Evolutionary conservation across 2,329 filamentous ascomycete genomes (phyloP).

Genomic region (Simplicillium aogashimaense): DNA sequence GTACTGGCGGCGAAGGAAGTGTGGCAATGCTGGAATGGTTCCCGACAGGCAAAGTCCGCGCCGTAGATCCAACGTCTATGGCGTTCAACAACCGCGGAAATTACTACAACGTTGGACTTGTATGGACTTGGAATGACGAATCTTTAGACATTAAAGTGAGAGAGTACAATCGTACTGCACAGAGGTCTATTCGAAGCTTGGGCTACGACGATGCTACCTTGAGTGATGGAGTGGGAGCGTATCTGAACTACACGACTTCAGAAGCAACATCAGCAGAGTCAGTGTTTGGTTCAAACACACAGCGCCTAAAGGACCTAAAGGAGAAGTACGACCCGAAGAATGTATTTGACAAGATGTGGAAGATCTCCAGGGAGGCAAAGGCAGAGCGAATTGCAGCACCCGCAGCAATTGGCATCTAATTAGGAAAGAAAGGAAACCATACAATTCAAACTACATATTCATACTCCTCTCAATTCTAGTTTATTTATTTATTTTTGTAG

Average conservation of each 20-base stretch:
- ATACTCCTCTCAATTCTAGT: too few species aligned
- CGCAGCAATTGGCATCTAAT: too few species aligned
- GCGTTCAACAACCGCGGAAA: slow-evolving; percentile 33
- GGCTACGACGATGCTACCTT: slow-evolving; percentile 13
- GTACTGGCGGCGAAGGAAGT: slow-evolving; percentile 10
- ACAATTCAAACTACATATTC: too few species aligned
- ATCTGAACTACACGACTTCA: too few species aligned
- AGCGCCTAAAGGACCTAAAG: slow-evolving; percentile 20
- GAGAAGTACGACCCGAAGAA: slow-evolving; percentile 21
- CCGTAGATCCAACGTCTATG: slow-evolving; percentile 23
- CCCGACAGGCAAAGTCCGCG: slow-evolving; percentile 26
- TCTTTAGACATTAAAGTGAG: slow-evolving; percentile 25
- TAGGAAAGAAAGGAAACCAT: too few species aligned
- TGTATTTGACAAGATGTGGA: slow-evolving; percentile 18
- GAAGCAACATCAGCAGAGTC: slow-evolving; percentile 13
- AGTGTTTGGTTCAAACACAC: slow-evolving; percentile 20
- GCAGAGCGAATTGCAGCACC: too few species aligned
- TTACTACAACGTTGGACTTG: slow-evolving; percentile 31
- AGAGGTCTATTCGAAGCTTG: slow-evolving; percentile 11
- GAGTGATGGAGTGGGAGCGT: slow-evolving; percentile 7
- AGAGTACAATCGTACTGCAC: slow-evolving; percentile 8
- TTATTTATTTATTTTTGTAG: too few species aligned
- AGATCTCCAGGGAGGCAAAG: too few species aligned
- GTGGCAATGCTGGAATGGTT: slow-evolving; percentile 30
- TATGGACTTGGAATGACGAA: slow-evolving; percentile 28